phyloP scores from a whole-genome alignment of 306 rosid genomes.

The Acacia acuminata region DNA sequence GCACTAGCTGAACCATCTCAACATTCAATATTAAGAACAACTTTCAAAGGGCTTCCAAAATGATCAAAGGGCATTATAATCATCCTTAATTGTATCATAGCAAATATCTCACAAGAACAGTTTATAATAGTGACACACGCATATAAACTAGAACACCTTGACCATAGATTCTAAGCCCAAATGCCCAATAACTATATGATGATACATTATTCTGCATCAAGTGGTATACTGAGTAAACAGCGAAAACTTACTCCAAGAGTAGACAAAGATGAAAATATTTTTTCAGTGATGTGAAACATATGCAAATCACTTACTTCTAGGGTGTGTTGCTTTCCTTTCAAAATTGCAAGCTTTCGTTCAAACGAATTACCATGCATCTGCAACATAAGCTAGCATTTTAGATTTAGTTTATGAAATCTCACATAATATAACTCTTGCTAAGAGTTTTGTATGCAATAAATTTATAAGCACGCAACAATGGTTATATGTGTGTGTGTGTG shows the following conservation, averaged over 20 bases:
- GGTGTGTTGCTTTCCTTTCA: slow-evolving; percentile 60
- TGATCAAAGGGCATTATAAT: too few species aligned
- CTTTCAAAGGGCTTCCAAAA: too few species aligned
- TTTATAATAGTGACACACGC: too few species aligned
- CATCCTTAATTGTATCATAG: too few species aligned
- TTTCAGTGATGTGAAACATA: not conserved
- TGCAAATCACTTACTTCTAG: slow-evolving; percentile 58
- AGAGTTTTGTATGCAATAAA: not conserved
- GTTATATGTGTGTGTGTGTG: too few species aligned
- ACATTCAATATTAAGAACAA: too few species aligned
- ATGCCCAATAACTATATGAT: not conserved
- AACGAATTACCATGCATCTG: slow-evolving; percentile 93
- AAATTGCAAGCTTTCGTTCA: slow-evolving; percentile 89
- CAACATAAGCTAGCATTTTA: slow-evolving; percentile 37
- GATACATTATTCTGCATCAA: not conserved
- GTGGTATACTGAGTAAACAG: not conserved
- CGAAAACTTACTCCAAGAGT: not conserved
- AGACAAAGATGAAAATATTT: not conserved
- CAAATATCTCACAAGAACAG: too few species aligned
- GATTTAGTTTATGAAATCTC: slow-evolving; percentile 6
- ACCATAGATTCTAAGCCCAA: not conserved
- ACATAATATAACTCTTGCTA: not conserved
- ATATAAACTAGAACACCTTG: too few species aligned
- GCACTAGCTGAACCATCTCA: too few species aligned
- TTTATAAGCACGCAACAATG: not conserved